These are phyloP conservation scores for Spathaspora sp. DNA, from an alignment of 1,139 yeast genomes.

Conservation along the genomic window DNA sequence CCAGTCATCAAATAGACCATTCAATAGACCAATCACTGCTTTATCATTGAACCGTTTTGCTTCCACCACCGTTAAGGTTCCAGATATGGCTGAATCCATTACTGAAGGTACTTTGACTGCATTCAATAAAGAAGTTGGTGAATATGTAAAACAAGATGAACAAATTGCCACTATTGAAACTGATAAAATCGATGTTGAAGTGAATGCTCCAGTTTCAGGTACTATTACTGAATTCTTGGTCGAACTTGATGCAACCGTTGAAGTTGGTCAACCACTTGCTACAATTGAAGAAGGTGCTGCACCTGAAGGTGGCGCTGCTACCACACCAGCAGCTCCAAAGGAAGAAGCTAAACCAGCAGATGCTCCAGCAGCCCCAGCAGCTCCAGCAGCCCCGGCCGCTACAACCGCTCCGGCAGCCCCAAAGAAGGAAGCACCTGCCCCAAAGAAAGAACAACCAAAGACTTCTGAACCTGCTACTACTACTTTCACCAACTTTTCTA, in stretches of 20 bases:
- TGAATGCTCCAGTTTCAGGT: slow-evolving; percentile 92
- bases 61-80: slow-evolving; percentile 73
- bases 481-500: slow-evolving; percentile 64
- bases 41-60: slow-evolving; percentile 37
- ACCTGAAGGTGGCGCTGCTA: slow-evolving; percentile 62
- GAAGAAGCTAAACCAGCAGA: slow-evolving; percentile 51
- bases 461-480: slow-evolving; percentile 33
- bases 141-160: slow-evolving; percentile 84
- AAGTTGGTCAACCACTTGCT: slow-evolving; percentile 91
- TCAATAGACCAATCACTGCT: slow-evolving; percentile 5
- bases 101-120: slow-evolving; percentile 94
- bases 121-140: slow-evolving; percentile 82
- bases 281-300: slow-evolving; percentile 90
- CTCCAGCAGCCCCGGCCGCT: slow-evolving; percentile 52
- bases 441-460: slow-evolving; percentile 28
- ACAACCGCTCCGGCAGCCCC: slow-evolving; percentile 47
- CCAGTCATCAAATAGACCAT: slow-evolving; percentile 5
- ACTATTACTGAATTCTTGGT: slow-evolving; percentile 83
- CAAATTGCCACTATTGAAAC: slow-evolving; percentile 96
- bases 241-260: slow-evolving; percentile 87
- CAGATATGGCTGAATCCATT: slow-evolving; percentile 98
- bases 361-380: slow-evolving; percentile 23
- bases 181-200: slow-evolving; percentile 96
- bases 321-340: slow-evolving; percentile 24
- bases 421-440: slow-evolving; percentile 20